phyloP scores from a whole-genome alignment of 305 asterid species.

The Solanum aculeatissimum region DNA sequence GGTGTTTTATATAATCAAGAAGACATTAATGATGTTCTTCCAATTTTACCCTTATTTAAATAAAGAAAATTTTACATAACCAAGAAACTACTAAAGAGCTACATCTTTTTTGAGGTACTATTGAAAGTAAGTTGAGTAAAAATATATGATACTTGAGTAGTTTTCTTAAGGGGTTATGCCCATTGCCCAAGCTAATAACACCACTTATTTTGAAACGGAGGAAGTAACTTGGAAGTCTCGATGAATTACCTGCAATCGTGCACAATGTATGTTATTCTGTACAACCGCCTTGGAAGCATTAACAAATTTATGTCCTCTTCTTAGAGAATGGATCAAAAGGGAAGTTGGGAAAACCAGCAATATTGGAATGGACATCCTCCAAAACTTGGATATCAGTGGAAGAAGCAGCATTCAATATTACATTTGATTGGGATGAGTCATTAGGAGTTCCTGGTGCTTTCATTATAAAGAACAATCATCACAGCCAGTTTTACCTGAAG shows the following conservation, averaged over 20 bases:
- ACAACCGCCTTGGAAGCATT: neutral
- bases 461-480: slow-evolving; percentile 57
- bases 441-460: slow-evolving; percentile 78
- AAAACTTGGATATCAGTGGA: slow-evolving; percentile 24
- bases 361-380: slow-evolving; percentile 16
- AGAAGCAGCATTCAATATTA: slow-evolving; percentile 32
- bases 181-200: neutral
- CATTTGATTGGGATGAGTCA: slow-evolving; percentile 48
- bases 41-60: neutral
- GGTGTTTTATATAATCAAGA: neutral
- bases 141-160: neutral
- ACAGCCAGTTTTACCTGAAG: slow-evolving; percentile 60
- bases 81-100: neutral
- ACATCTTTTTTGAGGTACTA: neutral
- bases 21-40: neutral
- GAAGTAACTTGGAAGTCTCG: neutral
- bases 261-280: neutral
- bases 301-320: neutral
- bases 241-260: neutral
- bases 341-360: slow-evolving; percentile 31
- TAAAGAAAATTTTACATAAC: neutral
- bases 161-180: neutral
- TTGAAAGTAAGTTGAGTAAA: neutral
- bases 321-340: slow-evolving; percentile 1
- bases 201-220: neutral